Evolutionary conservation across 768 basidiomycete species (phyloP).

Genomic region (Pleurotus platypus): DNA sequence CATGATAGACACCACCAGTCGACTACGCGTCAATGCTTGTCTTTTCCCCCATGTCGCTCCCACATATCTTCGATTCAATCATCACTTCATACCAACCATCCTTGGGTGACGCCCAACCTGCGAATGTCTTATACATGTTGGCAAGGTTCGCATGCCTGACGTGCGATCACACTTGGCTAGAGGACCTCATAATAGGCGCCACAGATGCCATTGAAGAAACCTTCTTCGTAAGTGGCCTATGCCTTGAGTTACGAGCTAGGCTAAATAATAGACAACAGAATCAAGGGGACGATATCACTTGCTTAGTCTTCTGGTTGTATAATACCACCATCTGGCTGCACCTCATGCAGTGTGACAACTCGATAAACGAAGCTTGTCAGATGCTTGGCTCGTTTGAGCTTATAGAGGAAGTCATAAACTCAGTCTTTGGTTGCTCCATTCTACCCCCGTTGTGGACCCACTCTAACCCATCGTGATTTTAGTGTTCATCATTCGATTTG

Average conservation of each 20-base stretch:
- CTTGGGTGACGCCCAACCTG: constrained; percentile 78
- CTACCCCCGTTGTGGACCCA: constrained; percentile 2
- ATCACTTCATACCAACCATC: constrained; percentile 73
- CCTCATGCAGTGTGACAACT: constrained; percentile 81
- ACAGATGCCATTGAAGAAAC: constrained; percentile 90
- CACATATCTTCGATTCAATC: constrained; percentile 76
- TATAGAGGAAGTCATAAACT: constrained; percentile 90
- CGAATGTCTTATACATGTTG: constrained; percentile 87
- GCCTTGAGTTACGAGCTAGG: constrained; percentile 3
- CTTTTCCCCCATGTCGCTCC: constrained; percentile 78
- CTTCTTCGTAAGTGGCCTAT: constrained; percentile 68
- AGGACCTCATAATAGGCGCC: constrained; percentile 87
- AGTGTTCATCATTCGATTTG: constrained; percentile 95
- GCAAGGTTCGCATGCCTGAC: constrained; percentile 89
- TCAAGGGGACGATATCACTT: constrained; percentile 80
- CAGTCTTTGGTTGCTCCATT: constrained; percentile 73
- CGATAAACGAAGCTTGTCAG: constrained; percentile 77
- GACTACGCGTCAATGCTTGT: constrained; percentile 91
- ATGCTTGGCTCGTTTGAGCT: constrained; percentile 80
- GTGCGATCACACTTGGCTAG: constrained; percentile 90
- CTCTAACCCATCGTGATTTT: constrained; percentile 5
- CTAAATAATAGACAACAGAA: constrained; percentile 41
- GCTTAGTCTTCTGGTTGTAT: constrained; percentile 91
- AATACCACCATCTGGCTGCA: constrained; percentile 90
- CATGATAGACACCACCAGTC: constrained; percentile 59